Evolutionary conservation across 352 stramenopile species (phyloP), one percentile per base, ranked within the genome.

Genomic region (Saprolegnia parasitica): DNA sequence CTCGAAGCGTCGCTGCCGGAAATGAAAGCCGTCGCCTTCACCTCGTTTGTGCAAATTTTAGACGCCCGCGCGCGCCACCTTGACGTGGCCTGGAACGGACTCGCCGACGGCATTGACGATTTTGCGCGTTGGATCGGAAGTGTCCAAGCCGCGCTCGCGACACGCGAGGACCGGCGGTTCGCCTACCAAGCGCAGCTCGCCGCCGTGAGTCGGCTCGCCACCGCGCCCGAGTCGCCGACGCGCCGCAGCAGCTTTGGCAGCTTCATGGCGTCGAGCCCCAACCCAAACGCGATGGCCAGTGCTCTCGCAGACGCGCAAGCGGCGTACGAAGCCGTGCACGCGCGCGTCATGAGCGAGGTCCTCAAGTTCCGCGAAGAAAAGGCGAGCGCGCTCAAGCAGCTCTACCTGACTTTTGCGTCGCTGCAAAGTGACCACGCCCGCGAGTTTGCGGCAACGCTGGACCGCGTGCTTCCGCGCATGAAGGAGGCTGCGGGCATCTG

Each of bases 151-250:
- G 86, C 84, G 8, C 68, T 94, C 29, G 79, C 86, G 16, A 84
- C 91, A 29, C 86, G 86, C 20, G 84, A 94, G 46, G 86, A 94
- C 74, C 86, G 86, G 0, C 84, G 86, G 1, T 87, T 85, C 61
- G 73, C 83, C 65, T 92, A 92, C 73, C 86, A 92, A 63, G 84
- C 86, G 46, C 85, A 90, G 70, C 72, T 94, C 24, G 81, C 83
- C 0, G 82, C 83, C 2, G 52, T 46, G 5, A 21, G 18, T 20
- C 68, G 67, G 15, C 16, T 56, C 21, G 16, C 26, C 2, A 72
- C 72, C 8, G 66, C 68, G 20, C 73, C 72, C 13, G 77, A 67
- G 47, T 60, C 52, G 20, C 52, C 52, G 24, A 67, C 72, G 23
- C 55, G 65, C 4, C 76, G 78, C 21, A 45, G 32, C 20, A 72